Conservation (phyloP, 805 yeast genomes). For the Metschnikowia dekortorum region DNA sequence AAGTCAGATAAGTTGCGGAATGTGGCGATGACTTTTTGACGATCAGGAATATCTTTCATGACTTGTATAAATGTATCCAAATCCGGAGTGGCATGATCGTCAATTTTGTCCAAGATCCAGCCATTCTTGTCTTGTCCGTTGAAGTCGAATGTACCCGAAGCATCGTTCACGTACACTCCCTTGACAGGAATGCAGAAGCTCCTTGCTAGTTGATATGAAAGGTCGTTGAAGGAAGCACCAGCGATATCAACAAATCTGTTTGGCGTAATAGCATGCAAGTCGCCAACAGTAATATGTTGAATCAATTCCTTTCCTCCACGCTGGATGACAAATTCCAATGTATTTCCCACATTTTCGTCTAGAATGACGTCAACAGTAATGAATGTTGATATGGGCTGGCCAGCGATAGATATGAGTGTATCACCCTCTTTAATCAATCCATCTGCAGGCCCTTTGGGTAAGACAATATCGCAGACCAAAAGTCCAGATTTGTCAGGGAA, state of each 20-base stretch:
- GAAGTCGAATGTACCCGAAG: conserved; percentile 70
- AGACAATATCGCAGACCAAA: conserved; percentile 73
- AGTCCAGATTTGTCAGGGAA: conserved; percentile 78
- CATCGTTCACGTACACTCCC: conserved; percentile 78
- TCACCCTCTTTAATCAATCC: conserved; percentile 78
- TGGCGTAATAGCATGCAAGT: conserved; percentile 81
- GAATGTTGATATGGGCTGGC: conserved; percentile 59
- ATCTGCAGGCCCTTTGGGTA: conserved; percentile 85
- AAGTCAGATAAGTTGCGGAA: conserved; percentile 77
- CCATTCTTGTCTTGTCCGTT: conserved; percentile 60
- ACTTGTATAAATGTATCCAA: conserved; percentile 74
- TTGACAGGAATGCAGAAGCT: conserved; percentile 75
- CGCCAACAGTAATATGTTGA: conserved; percentile 56
- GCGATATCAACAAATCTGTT: conserved; percentile 73
- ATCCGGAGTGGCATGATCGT: conserved; percentile 69
- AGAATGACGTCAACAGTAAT: conserved; percentile 78
- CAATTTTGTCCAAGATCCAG: conserved; percentile 77
- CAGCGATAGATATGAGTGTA: conserved; percentile 70
- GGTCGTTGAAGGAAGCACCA: conserved; percentile 81
- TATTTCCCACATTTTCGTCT: conserved; percentile 63
- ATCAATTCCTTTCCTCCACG: conserved; percentile 56
- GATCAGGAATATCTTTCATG: conserved; percentile 73
- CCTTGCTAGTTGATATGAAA: conserved; percentile 87
- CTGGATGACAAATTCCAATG: conserved; percentile 47
- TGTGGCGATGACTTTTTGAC: conserved; percentile 61